Evolutionary conservation across 805 yeast species (phyloP).

Genomic region (Lipomyces starkeyi): DNA sequence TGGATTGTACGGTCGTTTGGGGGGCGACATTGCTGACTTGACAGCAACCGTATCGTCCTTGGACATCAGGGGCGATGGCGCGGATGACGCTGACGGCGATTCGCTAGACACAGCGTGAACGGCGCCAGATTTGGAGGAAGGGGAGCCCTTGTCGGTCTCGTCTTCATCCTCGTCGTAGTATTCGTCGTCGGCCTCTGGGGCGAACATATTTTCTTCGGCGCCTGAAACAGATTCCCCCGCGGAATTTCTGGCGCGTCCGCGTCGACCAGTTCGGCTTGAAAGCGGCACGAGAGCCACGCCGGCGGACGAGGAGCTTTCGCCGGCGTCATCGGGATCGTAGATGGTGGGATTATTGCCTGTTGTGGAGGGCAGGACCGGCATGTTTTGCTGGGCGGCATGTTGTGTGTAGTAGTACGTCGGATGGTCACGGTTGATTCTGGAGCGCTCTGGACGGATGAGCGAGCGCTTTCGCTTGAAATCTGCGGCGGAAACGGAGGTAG

Average conservation of each 20-base stretch:
- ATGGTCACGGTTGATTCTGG: slow-evolving; percentile 65
- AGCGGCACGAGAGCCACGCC: neutral
- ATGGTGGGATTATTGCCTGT: slow-evolving; percentile 71
- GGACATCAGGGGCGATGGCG: neutral
- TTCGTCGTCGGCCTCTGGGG: slow-evolving; percentile 10
- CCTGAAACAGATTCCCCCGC: neutral
- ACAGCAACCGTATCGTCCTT: neutral
- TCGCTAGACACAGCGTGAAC: neutral
- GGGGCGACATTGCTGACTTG: neutral
- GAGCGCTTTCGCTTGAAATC: slow-evolving; percentile 60
- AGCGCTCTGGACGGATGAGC: slow-evolving; percentile 84
- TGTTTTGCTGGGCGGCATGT: slow-evolving; percentile 66
- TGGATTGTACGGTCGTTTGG: neutral
- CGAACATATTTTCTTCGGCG: slow-evolving; percentile 2
- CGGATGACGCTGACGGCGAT: slow-evolving; percentile 3
- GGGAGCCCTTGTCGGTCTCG: slow-evolving; percentile 27
- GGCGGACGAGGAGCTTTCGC: slow-evolving; percentile 11
- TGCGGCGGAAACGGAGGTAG: slow-evolving; percentile 26
- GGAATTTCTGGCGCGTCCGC: neutral
- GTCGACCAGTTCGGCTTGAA: slow-evolving; percentile 1
- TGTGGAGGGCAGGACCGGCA: slow-evolving; percentile 69
- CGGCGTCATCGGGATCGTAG: slow-evolving; percentile 19
- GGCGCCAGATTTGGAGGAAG: slow-evolving; percentile 16
- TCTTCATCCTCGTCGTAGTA: slow-evolving; percentile 23
- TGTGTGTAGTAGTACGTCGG: slow-evolving; percentile 81